These are phyloP conservation scores for Acrocalymma vagum DNA, from an alignment of 2,329 filamentous ascomycete species.

Conservation along the genomic window DNA sequence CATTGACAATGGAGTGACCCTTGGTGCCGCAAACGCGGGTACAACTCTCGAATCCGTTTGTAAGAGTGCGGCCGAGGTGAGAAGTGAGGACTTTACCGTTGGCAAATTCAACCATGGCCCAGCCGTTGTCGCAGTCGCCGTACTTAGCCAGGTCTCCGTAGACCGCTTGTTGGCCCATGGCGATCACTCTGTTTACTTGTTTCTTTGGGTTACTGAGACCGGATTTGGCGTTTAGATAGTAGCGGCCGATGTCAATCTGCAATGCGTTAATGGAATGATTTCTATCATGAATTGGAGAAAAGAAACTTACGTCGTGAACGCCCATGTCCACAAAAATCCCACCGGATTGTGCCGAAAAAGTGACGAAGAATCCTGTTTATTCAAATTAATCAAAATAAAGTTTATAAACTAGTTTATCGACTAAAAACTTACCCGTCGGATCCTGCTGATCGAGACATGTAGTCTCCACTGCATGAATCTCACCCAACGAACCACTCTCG, in stretches of 20 bases:
- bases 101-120: constrained; percentile 13
- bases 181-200: constrained; percentile 11
- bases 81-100: constrained; percentile 12
- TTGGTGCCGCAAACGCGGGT: no score
- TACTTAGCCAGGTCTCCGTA: constrained; percentile 8
- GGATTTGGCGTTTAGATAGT: constrained; percentile 7
- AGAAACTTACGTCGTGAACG: constrained; percentile 7
- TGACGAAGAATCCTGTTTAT: constrained; percentile 8
- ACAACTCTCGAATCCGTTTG: no score
- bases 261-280: neutral
- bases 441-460: constrained; percentile 6
- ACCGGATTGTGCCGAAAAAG: constrained; percentile 10
- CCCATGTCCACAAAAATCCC: constrained; percentile 13
- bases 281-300: no score
- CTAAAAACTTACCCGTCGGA: constrained; percentile 5
- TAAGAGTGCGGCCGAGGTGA: constrained; percentile 9
- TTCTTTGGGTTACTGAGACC: constrained; percentile 9
- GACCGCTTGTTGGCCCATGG: constrained; percentile 11
- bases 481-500: constrained; percentile 6
- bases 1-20: constrained; percentile 5
- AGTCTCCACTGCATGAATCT: constrained; percentile 12
- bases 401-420: no score
- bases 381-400: no score
- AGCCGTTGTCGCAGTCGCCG: constrained; percentile 12
- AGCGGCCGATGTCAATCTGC: constrained; percentile 8